Evolutionary conservation across 2,329 filamentous ascomycete species (phyloP), one percentile per base, ranked within the genome.

Genomic region (Emergomyces orientalis): DNA sequence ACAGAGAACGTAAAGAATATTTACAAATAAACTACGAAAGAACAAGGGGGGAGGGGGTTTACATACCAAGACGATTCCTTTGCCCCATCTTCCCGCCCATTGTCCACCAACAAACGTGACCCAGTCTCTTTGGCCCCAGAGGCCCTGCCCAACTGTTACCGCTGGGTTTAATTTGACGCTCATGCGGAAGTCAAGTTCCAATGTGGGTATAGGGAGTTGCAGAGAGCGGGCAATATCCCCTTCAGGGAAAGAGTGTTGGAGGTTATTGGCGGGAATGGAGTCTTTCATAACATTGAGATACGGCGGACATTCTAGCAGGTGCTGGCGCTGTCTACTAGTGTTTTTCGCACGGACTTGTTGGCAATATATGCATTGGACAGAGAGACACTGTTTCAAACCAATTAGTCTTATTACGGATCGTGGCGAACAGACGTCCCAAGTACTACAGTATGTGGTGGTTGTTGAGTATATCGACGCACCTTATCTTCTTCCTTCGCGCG

Each of bases 211-310:
- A 9, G 80, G 80, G 34, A 81, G 73, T 66, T 78, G 76, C 55
- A 80, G 68, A 11, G 77, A 79, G 22, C 78, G 78, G 27, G 78
- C 78, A 60, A 79, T 71, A 69, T 81, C 78, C 56, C 77, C 77
- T 68, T 80, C 78, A 37, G 79, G 79, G 67, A 80, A 81, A 49
- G 78, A 78, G 68, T 81, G 78, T 39, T 80, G 75, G 55, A 81
- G 72, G 64, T 80, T 80, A 65, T 81, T 81, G 60, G 79, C 79
- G 37, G 79, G 79, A 52, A 81, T 81, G 1, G 78, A 78, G 63
- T 81, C 79, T 66, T 80, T 80, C 78, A 81, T 81, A 45, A 80
- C 79, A 67, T 78, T 80, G 25, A 80, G 75, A 64, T 81, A 81
- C 60, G 78, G 80, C 6, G 76, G 73, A 59, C 78, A 80, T 69